Evolutionary conservation across 148 eudicot genomes (phyloP).

Genomic region (Arbutus unedo): DNA sequence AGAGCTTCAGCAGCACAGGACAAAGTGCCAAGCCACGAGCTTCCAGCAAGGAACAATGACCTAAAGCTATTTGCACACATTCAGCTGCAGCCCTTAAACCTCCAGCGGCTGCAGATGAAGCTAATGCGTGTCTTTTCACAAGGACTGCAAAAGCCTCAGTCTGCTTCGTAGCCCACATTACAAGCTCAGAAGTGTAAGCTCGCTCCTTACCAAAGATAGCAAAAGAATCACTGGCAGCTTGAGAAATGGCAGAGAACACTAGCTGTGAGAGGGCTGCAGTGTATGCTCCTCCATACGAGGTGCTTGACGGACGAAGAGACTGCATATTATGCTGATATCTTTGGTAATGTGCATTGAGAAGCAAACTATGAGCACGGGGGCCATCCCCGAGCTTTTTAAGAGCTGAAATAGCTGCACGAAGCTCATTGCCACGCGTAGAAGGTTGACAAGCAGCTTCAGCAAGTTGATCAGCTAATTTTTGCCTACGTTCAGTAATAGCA

Average conservation of each 20-base stretch:
- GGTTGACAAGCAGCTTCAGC: conserved; percentile 97
- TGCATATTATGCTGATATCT: conserved; percentile 87
- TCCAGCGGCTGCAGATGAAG: conserved; percentile 98
- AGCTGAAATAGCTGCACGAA: conserved; percentile 81
- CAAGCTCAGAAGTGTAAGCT: conserved; percentile 90
- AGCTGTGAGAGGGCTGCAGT: conserved; percentile 98
- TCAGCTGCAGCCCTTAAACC: conserved; percentile 97
- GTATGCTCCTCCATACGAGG: conserved; percentile 99
- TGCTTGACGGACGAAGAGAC: conserved; percentile 91
- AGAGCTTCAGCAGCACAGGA: conserved; percentile 1
- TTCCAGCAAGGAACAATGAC: conserved; percentile 41
- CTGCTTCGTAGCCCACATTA: conserved; percentile 94
- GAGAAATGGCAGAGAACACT: conserved; percentile 90
- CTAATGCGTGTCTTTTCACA: conserved; percentile 92
- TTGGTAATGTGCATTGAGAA: conserved; percentile 90
- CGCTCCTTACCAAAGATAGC: conserved; percentile 81
- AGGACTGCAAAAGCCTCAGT: conserved; percentile 80
- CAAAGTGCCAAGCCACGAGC: conserved; percentile 24
- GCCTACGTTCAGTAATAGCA: conserved; percentile 69
- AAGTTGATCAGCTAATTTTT: conserved; percentile 88
- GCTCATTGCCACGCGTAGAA: conserved; percentile 91
- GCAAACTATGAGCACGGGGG: conserved; percentile 87
- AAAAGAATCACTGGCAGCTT: conserved; percentile 81
- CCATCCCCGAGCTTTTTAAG: conserved; percentile 97
- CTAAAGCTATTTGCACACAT: conserved; percentile 87